Evolutionary conservation across 768 basidiomycete genomes (phyloP), one percentile per base, ranked within the genome.

Genomic region (Myochromella boudieri): DNA sequence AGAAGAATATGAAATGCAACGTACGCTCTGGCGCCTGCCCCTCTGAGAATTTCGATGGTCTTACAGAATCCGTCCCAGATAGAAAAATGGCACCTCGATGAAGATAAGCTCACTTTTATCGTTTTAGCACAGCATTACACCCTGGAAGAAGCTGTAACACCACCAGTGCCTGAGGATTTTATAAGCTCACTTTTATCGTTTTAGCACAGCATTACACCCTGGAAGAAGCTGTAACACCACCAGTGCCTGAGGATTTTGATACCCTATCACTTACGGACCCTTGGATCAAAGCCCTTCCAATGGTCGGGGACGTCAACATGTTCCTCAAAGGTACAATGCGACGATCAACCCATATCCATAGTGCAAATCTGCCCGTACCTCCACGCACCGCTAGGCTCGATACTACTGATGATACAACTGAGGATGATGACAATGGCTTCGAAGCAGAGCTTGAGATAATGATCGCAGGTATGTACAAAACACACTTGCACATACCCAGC

Each of bases 301-400:
- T 95, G 92, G 69, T 95, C 15, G 95, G 95, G 25, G 95, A 97
- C 61, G 92, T 93, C 27, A 97, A 97, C 63, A 66, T 97, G 21
- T 97, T 97, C 63, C 66, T 95, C 33, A 85, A 86, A 37, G 82
- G 83, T 37, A 54, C 61, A 14, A 63, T 64, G 17, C 59, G 62
- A 11, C 8, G 15, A 39, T 44, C 26, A 37, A 34, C 5, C 33
- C 33, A 34, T n/a, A n/a, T n/a, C n/a, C n/a, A n/a, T n/a, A n/a
- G n/a, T n/a, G n/a, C n/a, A n/a, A n/a, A n/a, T n/a, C n/a, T n/a
- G n/a, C n/a, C n/a, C n/a, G n/a, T n/a, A n/a, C n/a, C n/a, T n/a
- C n/a, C n/a, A n/a, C n/a, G n/a, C n/a, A n/a, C n/a, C n/a, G n/a
- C n/a, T n/a, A n/a, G n/a, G n/a, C n/a, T n/a, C n/a, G n/a, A n/a